Evolutionary conservation across 148 eudicot genomes (phyloP).

Genomic region (Spergularia marina): DNA sequence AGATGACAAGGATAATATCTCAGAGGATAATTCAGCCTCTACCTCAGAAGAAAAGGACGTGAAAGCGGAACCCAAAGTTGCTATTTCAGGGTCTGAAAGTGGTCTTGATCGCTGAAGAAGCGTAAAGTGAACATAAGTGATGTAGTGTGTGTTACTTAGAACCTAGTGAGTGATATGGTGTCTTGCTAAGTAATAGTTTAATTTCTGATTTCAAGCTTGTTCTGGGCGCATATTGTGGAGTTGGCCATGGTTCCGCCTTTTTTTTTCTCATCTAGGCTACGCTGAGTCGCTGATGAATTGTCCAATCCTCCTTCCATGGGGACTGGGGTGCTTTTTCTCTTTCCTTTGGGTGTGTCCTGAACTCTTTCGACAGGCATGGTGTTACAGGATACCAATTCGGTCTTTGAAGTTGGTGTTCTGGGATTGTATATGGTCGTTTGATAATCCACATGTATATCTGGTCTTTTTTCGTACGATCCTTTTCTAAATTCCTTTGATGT

Average conservation of each 20-base stretch:
- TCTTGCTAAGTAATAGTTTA: constrained; percentile 9
- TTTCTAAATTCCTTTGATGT: not conserved
- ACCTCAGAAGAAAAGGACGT: constrained; percentile 36
- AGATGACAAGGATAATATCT: constrained; percentile 23
- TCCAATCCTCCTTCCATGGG: not conserved
- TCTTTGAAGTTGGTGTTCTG: not conserved
- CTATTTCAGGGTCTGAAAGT: constrained; percentile 12
- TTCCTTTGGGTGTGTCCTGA: constrained; percentile 7
- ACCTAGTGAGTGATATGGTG: not conserved
- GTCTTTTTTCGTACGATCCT: not conserved
- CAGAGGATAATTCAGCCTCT: constrained; percentile 30
- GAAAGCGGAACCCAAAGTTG: constrained; percentile 15
- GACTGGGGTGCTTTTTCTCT: not conserved
- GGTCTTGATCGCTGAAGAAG: constrained; percentile 20
- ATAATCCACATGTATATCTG: not conserved
- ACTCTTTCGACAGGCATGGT: not conserved
- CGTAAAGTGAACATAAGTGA: not conserved
- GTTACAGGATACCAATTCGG: not conserved
- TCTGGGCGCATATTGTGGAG: not conserved
- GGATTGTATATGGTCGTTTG: constrained; percentile 16
- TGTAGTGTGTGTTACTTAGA: not conserved
- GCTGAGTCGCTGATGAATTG: not conserved
- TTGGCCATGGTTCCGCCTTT: not conserved
- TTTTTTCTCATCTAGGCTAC: not conserved
- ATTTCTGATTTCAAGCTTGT: constrained; percentile 11